A percentile compares a stretch with the other conserved stretches of the same genome.
Evolutionary conservation across 2,329 filamentous ascomycete genomes (phyloP).

Genomic region (Fusarium robinianum): DNA sequence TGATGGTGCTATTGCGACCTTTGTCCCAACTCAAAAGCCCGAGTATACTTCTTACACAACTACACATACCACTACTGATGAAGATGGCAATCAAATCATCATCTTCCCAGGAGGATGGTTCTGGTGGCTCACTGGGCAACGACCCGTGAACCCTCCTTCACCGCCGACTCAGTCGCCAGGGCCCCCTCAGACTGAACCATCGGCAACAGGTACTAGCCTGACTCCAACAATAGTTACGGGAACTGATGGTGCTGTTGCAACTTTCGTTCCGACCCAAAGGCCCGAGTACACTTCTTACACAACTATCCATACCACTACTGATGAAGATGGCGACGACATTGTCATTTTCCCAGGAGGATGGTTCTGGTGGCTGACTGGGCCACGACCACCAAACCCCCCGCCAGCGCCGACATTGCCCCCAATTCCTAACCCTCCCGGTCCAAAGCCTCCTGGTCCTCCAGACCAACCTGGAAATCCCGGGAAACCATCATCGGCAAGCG

Average conservation of each 20-base stretch:
- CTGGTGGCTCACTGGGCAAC: no score
- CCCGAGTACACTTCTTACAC: constrained; percentile 1
- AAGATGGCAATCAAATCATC: background rate
- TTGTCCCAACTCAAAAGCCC: background rate
- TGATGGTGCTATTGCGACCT: constrained; percentile 3
- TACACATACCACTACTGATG: constrained; percentile 1
- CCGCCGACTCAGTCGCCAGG: no score
- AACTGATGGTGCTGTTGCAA: background rate
- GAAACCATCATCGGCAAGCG: background rate
- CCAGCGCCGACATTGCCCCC: no score
- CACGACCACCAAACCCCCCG: background rate
- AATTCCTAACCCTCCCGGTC: no score
- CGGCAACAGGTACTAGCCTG: no score
- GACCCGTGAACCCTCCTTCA: no score
- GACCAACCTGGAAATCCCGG: background rate
- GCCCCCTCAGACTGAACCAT: no score
- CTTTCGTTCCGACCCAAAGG: constrained; percentile 1
- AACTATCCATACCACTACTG: background rate
- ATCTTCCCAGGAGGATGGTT: constrained; percentile 6
- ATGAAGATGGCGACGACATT: background rate
- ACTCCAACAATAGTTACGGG: no score
- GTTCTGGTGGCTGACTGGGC: constrained; percentile 6
- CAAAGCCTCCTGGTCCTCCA: background rate
- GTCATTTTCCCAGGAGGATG: background rate
- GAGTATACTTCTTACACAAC: background rate